These are phyloP conservation scores for Oryza coarctata DNA, from an alignment of 176 grass and related monocot species.

Conservation along the genomic window DNA sequence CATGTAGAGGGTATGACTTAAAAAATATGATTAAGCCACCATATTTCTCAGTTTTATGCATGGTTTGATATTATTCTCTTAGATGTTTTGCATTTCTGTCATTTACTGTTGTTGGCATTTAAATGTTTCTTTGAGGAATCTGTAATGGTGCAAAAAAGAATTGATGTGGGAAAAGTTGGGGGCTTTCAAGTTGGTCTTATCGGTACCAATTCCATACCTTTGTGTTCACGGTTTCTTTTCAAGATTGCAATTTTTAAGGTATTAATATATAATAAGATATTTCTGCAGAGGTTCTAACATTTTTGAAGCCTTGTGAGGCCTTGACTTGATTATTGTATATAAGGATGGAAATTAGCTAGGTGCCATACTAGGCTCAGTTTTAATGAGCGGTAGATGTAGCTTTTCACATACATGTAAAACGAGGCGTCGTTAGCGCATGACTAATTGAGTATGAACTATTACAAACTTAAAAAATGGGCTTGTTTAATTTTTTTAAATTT, in stretches of 20 bases:
- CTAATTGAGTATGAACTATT: no score
- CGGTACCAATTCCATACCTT: neutral
- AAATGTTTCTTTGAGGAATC: neutral
- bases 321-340: neutral
- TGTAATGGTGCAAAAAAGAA: conserved; percentile 14
- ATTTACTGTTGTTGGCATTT: conserved; percentile 7
- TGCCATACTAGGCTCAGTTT: no score
- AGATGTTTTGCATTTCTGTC: conserved; percentile 8
- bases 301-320: neutral
- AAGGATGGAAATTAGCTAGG: neutral
- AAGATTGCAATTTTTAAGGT: neutral
- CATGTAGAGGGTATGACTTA: conserved; percentile 36
- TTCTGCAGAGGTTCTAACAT: neutral
- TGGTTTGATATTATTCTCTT: conserved; percentile 13
- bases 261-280: conserved; percentile 1
- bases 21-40: neutral
- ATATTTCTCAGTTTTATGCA: neutral
- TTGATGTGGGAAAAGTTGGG: neutral
- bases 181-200: conserved; percentile 4
- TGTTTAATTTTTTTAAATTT: no score
- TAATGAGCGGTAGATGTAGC: no score
- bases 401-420: no score
- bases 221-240: conserved; percentile 5
- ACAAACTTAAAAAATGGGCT: no score
- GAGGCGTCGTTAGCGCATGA: no score